Conservation (phyloP, 495 filamentous ascomycete species). For the Evansstolkia leycettana region DNA sequence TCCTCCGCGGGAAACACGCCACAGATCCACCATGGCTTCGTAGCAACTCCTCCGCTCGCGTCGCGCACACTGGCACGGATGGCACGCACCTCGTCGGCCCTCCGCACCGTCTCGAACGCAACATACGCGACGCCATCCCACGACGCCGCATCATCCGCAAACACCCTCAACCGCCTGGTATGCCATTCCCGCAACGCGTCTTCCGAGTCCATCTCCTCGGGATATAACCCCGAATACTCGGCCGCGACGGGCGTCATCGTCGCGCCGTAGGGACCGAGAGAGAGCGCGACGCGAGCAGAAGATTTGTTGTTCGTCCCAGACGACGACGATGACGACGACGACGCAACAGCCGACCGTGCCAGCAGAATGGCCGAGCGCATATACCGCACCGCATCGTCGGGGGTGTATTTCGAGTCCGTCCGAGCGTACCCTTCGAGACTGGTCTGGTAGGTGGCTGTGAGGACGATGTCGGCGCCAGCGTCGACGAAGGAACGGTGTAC, state of each 20-base stretch:
- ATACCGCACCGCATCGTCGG: conserved; percentile 8
- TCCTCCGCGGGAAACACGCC: conserved; percentile 47
- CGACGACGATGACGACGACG: too few relatives aligned
- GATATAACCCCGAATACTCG: conserved; percentile 53
- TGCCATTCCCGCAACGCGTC: conserved; percentile 42
- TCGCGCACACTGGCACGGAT: conserved; percentile 35
- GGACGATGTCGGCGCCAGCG: conserved; percentile 44
- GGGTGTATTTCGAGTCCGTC: conserved; percentile 15
- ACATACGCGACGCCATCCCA: conserved; percentile 35
- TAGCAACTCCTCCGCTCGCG: conserved; percentile 4
- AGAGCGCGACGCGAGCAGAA: conserved; percentile 27
- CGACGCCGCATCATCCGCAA: conserved; percentile 18
- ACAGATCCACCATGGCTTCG: conserved; percentile 42
- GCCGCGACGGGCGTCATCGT: conserved; percentile 44
- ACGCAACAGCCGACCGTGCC: conserved; percentile 9
- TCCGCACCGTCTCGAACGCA: conserved; percentile 52
- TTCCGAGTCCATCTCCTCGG: conserved; percentile 26
- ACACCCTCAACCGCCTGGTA: conserved; percentile 35
- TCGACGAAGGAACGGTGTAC: conserved; percentile 41
- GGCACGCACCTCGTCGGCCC: conserved; percentile 45
- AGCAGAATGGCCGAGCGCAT: conserved; percentile 17
- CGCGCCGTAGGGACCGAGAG: conserved; percentile 53
- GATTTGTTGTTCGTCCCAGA: conserved; percentile 16
- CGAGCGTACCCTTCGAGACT: conserved; percentile 39
- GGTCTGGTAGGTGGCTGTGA: conserved; percentile 56